Evolutionary conservation across 345 rosid genomes (phyloP).

Genomic region (Syzygium grande): DNA sequence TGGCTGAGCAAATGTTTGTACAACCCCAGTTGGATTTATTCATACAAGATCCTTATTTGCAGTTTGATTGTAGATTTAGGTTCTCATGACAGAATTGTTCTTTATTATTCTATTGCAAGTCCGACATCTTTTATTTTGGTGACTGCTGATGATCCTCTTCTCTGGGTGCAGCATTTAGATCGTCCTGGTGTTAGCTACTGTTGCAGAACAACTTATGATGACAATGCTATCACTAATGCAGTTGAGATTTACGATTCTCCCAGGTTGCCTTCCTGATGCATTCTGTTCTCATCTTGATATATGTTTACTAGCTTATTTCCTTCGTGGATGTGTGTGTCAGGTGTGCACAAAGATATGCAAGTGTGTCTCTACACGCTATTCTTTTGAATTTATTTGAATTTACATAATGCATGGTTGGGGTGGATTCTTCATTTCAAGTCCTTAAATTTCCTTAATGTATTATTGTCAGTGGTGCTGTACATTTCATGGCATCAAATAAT

Average conservation of each 20-base stretch:
- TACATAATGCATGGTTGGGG: background rate
- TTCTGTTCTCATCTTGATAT: background rate
- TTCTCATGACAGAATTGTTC: background rate
- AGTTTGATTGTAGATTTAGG: background rate
- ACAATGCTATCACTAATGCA: constrained; percentile 57
- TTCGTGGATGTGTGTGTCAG: background rate
- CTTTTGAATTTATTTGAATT: background rate
- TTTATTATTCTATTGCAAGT: background rate
- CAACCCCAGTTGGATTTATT: background rate
- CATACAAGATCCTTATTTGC: background rate
- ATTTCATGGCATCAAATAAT: constrained; percentile 50
- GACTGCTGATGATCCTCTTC: background rate
- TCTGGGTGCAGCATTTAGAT: constrained; percentile 36
- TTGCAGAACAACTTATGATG: constrained; percentile 49
- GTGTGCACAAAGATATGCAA: background rate
- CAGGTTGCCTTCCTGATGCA: constrained; percentile 13
- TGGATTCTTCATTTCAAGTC: background rate
- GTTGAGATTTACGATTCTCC: constrained; percentile 45
- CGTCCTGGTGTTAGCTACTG: constrained; percentile 49
- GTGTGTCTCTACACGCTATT: background rate
- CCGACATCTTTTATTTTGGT: background rate
- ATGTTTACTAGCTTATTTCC: background rate
- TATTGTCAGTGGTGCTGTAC: constrained; percentile 36
- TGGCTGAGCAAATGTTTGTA: background rate
- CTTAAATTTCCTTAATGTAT: constrained; percentile 1